phyloP scores from a whole-genome alignment of 140 eudicot species.

The Cichorium intybus region DNA sequence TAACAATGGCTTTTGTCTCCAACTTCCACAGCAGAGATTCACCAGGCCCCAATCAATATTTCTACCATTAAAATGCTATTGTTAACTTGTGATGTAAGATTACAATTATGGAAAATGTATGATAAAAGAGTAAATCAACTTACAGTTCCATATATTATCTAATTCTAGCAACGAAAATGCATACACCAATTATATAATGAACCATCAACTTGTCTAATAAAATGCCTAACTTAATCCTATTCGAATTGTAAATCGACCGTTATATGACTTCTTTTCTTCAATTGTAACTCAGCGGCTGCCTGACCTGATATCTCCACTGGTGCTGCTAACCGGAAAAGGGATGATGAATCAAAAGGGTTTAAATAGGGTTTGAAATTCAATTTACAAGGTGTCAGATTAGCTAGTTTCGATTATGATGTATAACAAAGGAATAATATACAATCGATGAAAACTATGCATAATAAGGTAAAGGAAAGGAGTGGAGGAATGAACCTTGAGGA shows the following conservation, averaged over 20 bases:
- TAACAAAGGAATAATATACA: constrained; percentile 3
- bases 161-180: constrained; percentile 74
- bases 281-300: constrained; percentile 71
- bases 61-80: constrained; percentile 33
- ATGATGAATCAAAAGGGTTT: constrained; percentile 4
- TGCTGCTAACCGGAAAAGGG: constrained; percentile 69
- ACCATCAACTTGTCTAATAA: constrained; percentile 73
- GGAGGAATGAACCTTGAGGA: constrained; percentile 57
- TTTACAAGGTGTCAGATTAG: neutral
- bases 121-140: constrained; percentile 25
- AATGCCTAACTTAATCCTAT: constrained; percentile 86
- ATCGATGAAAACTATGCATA: neutral
- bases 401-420: neutral
- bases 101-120: too few relatives aligned
- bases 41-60: constrained; percentile 61
- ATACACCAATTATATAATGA: constrained; percentile 96
- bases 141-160: constrained; percentile 76
- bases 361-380: constrained; percentile 24
- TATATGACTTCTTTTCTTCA: constrained; percentile 74
- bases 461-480: neutral
- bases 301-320: constrained; percentile 61
- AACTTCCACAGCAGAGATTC: constrained; percentile 68
- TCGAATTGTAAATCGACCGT: constrained; percentile 71
- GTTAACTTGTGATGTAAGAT: constrained; percentile 51
- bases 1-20: constrained; percentile 59